Conservation (phyloP, 2,329 filamentous ascomycete species). For the Cordyceps sp. region DNA sequence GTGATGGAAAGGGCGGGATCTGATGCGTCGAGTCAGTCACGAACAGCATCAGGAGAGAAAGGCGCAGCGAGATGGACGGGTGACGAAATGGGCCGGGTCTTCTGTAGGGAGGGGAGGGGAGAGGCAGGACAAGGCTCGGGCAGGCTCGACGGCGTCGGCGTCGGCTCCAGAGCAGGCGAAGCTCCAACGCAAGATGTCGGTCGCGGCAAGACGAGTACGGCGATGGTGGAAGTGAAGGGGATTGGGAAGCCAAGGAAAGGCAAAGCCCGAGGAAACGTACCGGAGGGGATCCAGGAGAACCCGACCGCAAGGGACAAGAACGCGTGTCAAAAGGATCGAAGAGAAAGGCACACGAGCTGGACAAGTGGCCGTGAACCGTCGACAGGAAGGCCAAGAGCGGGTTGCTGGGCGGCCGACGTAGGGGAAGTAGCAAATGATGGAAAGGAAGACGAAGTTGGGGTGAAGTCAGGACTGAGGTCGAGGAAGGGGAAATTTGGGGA, state of each 20-base stretch:
- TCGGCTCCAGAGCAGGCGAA: too few relatives aligned
- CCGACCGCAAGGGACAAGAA: slow-evolving; percentile 7
- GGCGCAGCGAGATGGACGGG: slow-evolving; percentile 1
- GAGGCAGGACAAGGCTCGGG: too few relatives aligned
- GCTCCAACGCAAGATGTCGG: background rate
- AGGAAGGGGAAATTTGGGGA: slow-evolving; percentile 11
- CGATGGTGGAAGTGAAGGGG: background rate
- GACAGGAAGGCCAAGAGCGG: slow-evolving; percentile 4
- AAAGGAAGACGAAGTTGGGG: slow-evolving; percentile 7
- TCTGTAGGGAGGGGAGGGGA: background rate
- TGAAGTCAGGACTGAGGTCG: slow-evolving; percentile 8
- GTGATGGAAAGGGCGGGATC: slow-evolving; percentile 14
- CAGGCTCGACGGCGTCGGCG: too few relatives aligned
- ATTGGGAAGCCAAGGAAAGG: background rate
- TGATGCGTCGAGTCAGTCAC: slow-evolving; percentile 10
- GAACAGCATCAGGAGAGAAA: slow-evolving; percentile 4
- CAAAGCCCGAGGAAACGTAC: background rate
- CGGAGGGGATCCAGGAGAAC: background rate
- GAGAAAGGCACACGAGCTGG: slow-evolving; percentile 10
- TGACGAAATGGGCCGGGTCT: background rate
- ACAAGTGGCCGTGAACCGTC: slow-evolving; percentile 8
- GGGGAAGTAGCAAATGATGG: slow-evolving; percentile 22
- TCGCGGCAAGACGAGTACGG: background rate
- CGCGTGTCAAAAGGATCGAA: slow-evolving; percentile 18
- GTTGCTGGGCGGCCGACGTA: slow-evolving; percentile 6